Base-by-base conservation (phyloP, 2,329 filamentous ascomycete species). In the Claviceps maximensis region DNA sequence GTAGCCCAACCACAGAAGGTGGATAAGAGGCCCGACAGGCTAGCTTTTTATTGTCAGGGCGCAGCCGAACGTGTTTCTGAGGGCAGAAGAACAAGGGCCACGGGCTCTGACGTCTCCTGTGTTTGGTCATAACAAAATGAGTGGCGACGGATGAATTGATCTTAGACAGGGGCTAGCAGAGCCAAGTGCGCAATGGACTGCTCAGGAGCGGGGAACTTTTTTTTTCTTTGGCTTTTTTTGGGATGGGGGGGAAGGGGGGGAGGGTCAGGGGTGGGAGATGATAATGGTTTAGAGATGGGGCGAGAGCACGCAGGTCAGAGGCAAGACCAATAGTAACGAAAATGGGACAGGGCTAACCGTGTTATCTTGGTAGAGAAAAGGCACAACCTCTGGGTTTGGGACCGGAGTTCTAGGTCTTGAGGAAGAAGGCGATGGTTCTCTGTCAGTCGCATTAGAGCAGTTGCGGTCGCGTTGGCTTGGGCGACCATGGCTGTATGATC, bases 301-400 rank as follows among this genome's bases (percentile, higher is more conserved):
- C 29, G 33, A 27, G 27, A 46, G 29, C 25, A 49, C 19, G 17
- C 21, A 42, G 40, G 48, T 36, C 23, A 48, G 19, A 25, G 36
- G 45, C 21, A 27, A 19, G 50, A 52, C 51, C 5, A 56, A 55
- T 45, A 54, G 53, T 8, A 40, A 29, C 6, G 57, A 40, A 31
- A 15, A 57, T 38, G 36, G 38, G 25, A 29, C n/a, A 46, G 17
- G 21, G 48, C 82, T 74, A 68, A 87, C 84, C 72, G 87, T 65
- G 54, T 70, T 71, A 55, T 93, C 88, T 69, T 97, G 93, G 65
- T 93, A 97, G 57, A 95, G 78, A 77, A 95, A 98, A n/a, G 93
- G 93, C 41, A 95, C 93, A 54, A 98, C 89, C 69, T 97, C 91
- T 63, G 88, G 93, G 13, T 87, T 88, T 44, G 87, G 87, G 50